phyloP scores from a whole-genome alignment of 352 stramenopile species.

The Pythium grandisporangium region DNA sequence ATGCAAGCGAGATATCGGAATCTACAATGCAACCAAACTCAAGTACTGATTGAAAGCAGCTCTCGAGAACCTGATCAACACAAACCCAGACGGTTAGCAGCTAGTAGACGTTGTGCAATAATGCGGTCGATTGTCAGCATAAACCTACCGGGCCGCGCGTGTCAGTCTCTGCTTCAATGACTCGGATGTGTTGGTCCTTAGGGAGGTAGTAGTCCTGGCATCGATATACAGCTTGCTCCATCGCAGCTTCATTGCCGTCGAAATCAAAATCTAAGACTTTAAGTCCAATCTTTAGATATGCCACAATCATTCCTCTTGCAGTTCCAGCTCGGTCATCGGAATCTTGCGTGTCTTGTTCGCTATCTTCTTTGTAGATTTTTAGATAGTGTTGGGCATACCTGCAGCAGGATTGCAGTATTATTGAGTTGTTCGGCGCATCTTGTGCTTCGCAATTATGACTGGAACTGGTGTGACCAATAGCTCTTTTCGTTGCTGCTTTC shows the following conservation, averaged over 20 bases:
- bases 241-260: not conserved
- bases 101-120: too few relatives aligned
- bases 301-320: not conserved
- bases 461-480: too few relatives aligned
- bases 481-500: too few relatives aligned
- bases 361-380: not conserved
- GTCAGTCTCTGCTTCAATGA: too few relatives aligned
- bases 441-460: too few relatives aligned
- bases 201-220: constrained; percentile 13
- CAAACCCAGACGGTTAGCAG: too few relatives aligned
- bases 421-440: too few relatives aligned
- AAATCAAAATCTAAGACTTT: not conserved
- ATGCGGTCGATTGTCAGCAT: too few relatives aligned
- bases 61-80: constrained; percentile 13
- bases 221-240: not conserved
- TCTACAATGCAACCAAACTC: constrained; percentile 7
- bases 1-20: not conserved
- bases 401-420: not conserved
- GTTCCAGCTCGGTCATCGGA: not conserved
- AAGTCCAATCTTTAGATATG: constrained; percentile 9
- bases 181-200: constrained; percentile 2
- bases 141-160: too few relatives aligned
- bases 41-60: constrained; percentile 5
- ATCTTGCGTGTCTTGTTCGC: not conserved
- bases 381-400: not conserved